Evolutionary conservation across 2,329 filamentous ascomycete genomes (phyloP).

Genomic region (Pseudopithomyces chartarum): DNA sequence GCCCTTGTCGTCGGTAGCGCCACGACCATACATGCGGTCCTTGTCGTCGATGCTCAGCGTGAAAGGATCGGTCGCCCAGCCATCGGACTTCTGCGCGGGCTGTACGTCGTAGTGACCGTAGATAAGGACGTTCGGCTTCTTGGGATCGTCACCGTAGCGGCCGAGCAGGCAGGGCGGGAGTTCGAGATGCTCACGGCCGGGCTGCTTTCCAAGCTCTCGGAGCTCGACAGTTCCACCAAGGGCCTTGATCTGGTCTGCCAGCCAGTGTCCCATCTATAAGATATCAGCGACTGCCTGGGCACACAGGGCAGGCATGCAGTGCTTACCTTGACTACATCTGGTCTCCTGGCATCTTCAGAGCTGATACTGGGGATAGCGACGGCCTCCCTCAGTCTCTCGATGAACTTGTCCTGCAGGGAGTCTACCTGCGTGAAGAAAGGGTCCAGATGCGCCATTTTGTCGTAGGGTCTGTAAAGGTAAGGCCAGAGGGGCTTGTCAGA

Average conservation of each 20-base stretch:
- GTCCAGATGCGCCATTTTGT: slow-evolving; percentile 86
- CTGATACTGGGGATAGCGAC: slow-evolving; percentile 97
- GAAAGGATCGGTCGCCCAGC: slow-evolving; percentile 96
- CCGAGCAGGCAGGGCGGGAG: slow-evolving; percentile 91
- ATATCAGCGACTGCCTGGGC: slow-evolving; percentile 4
- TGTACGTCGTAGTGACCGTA: slow-evolving; percentile 99
- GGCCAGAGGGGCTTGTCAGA: slow-evolving; percentile 44
- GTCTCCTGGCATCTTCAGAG: slow-evolving; percentile 83
- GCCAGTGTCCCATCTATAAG: slow-evolving; percentile 82
- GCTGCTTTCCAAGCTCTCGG: slow-evolving; percentile 87
- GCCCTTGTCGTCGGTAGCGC: slow-evolving; percentile 96
- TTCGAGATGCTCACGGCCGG: slow-evolving; percentile 85
- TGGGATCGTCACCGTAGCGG: slow-evolving; percentile 88
- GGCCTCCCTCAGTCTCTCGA: slow-evolving; percentile 85
- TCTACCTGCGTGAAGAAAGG: slow-evolving; percentile 94
- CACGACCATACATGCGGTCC: slow-evolving; percentile 94
- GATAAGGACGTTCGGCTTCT: slow-evolving; percentile 92
- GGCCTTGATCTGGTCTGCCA: slow-evolving; percentile 78
- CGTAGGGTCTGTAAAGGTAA: slow-evolving; percentile 53
- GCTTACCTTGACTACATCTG: slow-evolving; percentile 80
- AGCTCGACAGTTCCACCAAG: slow-evolving; percentile 89
- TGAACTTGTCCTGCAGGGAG: slow-evolving; percentile 76
- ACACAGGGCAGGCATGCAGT: background rate
- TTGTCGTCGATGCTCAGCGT: slow-evolving; percentile 85
- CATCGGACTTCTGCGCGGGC: slow-evolving; percentile 88